Percentiles rank a stretch among this genome's conserved stretches.
phyloP scores from a whole-genome alignment of 805 yeast genomes.

The Zygosaccharomyces bailii region DNA sequence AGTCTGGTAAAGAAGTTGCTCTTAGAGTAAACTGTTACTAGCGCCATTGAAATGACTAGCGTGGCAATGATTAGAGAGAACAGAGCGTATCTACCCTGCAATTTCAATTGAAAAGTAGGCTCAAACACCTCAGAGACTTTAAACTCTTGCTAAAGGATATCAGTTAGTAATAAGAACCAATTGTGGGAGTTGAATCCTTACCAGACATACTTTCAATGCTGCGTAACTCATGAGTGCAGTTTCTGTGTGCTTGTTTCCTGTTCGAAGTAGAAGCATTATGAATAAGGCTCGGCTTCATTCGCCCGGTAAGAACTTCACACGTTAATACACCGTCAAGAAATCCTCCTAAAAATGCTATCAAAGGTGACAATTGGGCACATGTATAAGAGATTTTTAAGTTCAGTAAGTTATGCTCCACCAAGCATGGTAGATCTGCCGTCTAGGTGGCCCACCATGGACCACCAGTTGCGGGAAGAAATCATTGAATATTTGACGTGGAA shows the following conservation, averaged over 20 bases:
- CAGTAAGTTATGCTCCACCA: slow-evolving; percentile 28
- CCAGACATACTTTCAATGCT: slow-evolving; percentile 24
- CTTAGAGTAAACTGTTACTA: slow-evolving; percentile 20
- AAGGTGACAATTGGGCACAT: neutral
- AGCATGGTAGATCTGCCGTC: slow-evolving; percentile 28
- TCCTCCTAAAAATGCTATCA: slow-evolving; percentile 3
- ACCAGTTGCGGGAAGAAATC: slow-evolving; percentile 36
- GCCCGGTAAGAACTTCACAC: neutral
- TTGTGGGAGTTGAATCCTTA: neutral
- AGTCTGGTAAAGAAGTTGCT: slow-evolving; percentile 20
- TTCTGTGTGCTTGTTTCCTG: neutral
- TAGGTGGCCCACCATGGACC: slow-evolving; percentile 36
- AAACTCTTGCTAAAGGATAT: slow-evolving; percentile 22
- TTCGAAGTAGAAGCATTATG: neutral
- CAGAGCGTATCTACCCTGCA: slow-evolving; percentile 28
- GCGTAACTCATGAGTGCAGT: slow-evolving; percentile 22
- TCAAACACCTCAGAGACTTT: slow-evolving; percentile 17
- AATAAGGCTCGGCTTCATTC: slow-evolving; percentile 1
- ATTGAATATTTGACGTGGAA: slow-evolving; percentile 36
- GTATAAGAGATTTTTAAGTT: slow-evolving; percentile 3
- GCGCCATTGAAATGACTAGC: slow-evolving; percentile 20
- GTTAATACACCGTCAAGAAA: neutral
- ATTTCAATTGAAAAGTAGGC: slow-evolving; percentile 19
- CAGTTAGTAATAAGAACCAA: neutral
- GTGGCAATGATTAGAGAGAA: slow-evolving; percentile 21